phyloP scores from a whole-genome alignment of 495 filamentous ascomycete species.

The Podospora fimiseda region DNA sequence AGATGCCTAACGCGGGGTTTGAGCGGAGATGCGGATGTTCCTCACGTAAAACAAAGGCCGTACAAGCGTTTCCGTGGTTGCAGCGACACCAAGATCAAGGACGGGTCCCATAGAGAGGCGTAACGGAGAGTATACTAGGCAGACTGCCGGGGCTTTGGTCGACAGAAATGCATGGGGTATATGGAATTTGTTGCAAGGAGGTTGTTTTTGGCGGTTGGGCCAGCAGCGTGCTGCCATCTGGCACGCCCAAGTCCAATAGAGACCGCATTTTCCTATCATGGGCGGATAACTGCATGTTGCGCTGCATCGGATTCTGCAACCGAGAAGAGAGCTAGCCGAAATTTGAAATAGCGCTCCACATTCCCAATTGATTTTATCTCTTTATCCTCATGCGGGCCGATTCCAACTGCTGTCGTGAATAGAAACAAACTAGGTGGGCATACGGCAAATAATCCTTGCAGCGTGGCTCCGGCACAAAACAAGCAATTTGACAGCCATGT shows the following conservation, averaged over 20 bases:
- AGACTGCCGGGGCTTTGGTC: slow-evolving; percentile 16
- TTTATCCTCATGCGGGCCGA: slow-evolving; percentile 7
- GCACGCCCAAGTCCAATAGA: slow-evolving; percentile 35
- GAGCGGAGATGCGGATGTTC: slow-evolving; percentile 12
- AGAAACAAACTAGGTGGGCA: not conserved
- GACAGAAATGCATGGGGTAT: slow-evolving; percentile 19
- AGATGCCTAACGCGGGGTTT: slow-evolving; percentile 14
- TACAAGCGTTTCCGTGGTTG: slow-evolving; percentile 7
- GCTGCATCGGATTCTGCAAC: slow-evolving; percentile 23
- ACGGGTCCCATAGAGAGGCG: slow-evolving; percentile 3
- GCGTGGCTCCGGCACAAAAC: not conserved
- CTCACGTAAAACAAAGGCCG: slow-evolving; percentile 14
- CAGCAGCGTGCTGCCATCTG: slow-evolving; percentile 46
- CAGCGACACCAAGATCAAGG: slow-evolving; percentile 11
- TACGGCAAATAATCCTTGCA: not conserved
- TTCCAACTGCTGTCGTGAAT: slow-evolving; percentile 4
- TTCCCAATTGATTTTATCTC: slow-evolving; percentile 13
- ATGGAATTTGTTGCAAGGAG: slow-evolving; percentile 21
- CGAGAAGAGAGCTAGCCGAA: slow-evolving; percentile 21
- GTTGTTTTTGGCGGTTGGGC: slow-evolving; percentile 25
- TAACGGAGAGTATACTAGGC: slow-evolving; percentile 16
- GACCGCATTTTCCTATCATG: slow-evolving; percentile 22
- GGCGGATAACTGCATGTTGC: slow-evolving; percentile 26
- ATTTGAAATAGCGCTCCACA: slow-evolving; percentile 10
- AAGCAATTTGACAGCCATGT: not conserved